Evolutionary conservation across 192 early-diverging fungal genomes (phyloP).

Genomic region (Linnemannia schmuckeri): DNA sequence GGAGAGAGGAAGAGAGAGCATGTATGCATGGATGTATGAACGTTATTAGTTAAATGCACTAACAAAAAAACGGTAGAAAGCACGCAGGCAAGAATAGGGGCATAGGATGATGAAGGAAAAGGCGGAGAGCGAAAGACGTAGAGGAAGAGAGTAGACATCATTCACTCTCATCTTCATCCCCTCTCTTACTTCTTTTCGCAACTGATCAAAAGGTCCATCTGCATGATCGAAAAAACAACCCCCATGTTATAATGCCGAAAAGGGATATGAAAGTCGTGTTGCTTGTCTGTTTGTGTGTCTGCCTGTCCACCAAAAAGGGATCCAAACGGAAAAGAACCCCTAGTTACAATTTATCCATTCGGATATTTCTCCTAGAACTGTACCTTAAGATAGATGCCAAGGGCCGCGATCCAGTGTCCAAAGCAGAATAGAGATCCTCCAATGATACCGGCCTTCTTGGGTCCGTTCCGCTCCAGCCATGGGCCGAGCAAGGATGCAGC

Average conservation of each 20-base stretch:
- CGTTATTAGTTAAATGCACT: neutral
- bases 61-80: neutral
- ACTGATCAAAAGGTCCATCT: neutral
- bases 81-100: neutral
- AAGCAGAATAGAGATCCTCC: constrained; percentile 62
- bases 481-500: constrained; percentile 68
- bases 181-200: neutral
- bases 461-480: constrained; percentile 69
- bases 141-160: neutral
- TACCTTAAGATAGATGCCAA: constrained; percentile 63
- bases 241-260: too few species aligned
- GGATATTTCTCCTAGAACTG: neutral
- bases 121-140: too few species aligned
- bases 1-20: neutral
- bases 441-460: constrained; percentile 61
- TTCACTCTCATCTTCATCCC: neutral
- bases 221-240: neutral
- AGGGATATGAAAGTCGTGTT: too few species aligned
- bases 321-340: neutral
- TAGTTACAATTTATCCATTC: neutral
- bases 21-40: neutral
- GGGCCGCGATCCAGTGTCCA: constrained; percentile 67
- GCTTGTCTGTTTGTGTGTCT: too few species aligned
- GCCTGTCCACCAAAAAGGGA: neutral
- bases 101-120: neutral